phyloP scores from a whole-genome alignment of 495 filamentous ascomycete species.

The Xylaria grammica region DNA sequence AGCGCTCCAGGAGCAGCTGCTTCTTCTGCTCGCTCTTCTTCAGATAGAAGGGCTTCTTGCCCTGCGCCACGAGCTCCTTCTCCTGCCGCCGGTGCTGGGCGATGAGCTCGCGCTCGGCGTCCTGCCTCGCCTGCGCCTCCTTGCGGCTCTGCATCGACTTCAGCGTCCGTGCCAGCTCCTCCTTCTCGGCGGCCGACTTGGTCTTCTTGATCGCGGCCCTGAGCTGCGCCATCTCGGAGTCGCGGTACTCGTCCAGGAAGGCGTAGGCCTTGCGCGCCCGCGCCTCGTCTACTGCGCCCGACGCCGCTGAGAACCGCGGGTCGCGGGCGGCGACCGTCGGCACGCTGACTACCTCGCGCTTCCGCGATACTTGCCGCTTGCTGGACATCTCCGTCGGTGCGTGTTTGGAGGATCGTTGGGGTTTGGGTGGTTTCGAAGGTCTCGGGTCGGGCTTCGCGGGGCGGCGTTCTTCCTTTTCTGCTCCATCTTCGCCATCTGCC shows the following conservation, averaged over 20 bases:
- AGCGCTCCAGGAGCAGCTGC: constrained; percentile 76
- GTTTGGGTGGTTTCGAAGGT: constrained; percentile 31
- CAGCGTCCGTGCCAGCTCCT: constrained; percentile 69
- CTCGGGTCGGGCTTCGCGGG: constrained; percentile 27
- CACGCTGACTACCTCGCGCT: constrained; percentile 68
- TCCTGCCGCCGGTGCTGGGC: constrained; percentile 78
- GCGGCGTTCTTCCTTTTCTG: constrained; percentile 22
- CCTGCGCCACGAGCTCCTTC: constrained; percentile 79
- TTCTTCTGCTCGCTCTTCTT: constrained; percentile 93
- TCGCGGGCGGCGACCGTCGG: constrained; percentile 68
- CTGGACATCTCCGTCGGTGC: constrained; percentile 81
- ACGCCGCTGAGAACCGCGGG: constrained; percentile 79
- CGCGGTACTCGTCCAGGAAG: constrained; percentile 85
- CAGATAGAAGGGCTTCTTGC: constrained; percentile 86
- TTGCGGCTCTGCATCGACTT: constrained; percentile 71
- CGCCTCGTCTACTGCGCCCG: constrained; percentile 49
- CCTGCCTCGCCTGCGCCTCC: constrained; percentile 69
- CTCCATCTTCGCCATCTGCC: constrained; percentile 19
- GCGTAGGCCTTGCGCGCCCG: constrained; percentile 71
- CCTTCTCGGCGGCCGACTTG: constrained; percentile 64
- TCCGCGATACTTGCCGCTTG: constrained; percentile 81
- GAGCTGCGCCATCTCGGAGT: constrained; percentile 76
- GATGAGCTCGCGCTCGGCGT: constrained; percentile 67
- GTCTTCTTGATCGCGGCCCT: constrained; percentile 67
- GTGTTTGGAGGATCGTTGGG: constrained; percentile 76